phyloP scores from a whole-genome alignment of 305 asterid genomes.

The Solanum chacoense region DNA sequence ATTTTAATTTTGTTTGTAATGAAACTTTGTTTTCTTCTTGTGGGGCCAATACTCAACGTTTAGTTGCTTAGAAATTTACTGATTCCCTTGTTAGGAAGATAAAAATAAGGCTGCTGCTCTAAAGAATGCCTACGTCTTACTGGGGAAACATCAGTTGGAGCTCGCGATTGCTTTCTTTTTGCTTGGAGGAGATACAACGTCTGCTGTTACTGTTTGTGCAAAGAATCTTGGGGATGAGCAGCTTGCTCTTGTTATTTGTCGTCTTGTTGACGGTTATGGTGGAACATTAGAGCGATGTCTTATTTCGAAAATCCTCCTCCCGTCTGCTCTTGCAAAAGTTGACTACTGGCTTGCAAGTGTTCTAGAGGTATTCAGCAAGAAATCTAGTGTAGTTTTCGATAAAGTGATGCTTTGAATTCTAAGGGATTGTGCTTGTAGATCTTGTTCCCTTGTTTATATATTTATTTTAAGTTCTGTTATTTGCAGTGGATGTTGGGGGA shows the following conservation, averaged over 20 bases:
- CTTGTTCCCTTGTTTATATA: not conserved
- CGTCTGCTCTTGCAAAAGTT: slow-evolving; percentile 67
- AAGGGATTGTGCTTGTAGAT: slow-evolving; percentile 5
- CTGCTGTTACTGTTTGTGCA: slow-evolving; percentile 90
- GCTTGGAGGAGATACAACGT: slow-evolving; percentile 94
- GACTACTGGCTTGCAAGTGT: slow-evolving; percentile 86
- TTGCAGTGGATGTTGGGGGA: slow-evolving; percentile 86
- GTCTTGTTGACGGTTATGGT: slow-evolving; percentile 77
- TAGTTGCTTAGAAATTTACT: not conserved
- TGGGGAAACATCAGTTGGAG: slow-evolving; percentile 98
- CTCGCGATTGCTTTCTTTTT: slow-evolving; percentile 94
- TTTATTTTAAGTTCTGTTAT: slow-evolving; percentile 15
- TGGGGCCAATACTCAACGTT: not conserved
- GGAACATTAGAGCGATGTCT: slow-evolving; percentile 66
- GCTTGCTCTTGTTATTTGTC: slow-evolving; percentile 94
- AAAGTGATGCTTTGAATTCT: slow-evolving; percentile 6
- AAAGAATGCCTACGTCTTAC: slow-evolving; percentile 89
- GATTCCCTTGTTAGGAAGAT: slow-evolving; percentile 57
- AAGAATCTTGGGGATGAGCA: slow-evolving; percentile 97
- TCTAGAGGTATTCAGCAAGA: slow-evolving; percentile 58
- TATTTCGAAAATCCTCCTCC: slow-evolving; percentile 69
- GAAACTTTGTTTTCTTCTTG: not conserved
- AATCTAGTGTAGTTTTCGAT: not conserved
- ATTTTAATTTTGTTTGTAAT: not conserved
- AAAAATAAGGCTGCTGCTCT: slow-evolving; percentile 93